A percentile compares a stretch with the other conserved stretches of the same genome.
These are phyloP conservation scores for Abortiporus biennis DNA, from an alignment of 1,284 basidiomycete species.

Conservation along the genomic window DNA sequence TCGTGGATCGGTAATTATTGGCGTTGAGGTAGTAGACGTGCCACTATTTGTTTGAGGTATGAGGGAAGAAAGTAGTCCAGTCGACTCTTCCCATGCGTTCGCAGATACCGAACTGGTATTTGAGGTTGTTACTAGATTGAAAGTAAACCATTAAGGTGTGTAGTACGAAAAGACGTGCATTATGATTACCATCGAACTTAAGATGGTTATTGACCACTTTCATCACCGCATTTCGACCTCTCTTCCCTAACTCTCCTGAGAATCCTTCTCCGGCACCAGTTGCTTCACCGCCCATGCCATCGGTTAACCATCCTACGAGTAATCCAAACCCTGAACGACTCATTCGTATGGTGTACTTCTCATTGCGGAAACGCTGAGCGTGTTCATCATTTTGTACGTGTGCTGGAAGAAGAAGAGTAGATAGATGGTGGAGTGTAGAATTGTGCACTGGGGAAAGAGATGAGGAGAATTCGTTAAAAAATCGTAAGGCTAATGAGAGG, in stretches of 20 bases:
- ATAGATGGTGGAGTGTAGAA: constrained; percentile 73
- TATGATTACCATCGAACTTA: constrained; percentile 74
- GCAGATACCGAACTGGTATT: constrained; percentile 58
- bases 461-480: constrained; percentile 69
- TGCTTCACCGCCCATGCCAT: constrained; percentile 84
- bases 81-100: constrained; percentile 75
- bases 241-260: constrained; percentile 73
- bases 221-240: constrained; percentile 82
- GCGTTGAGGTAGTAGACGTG: constrained; percentile 19
- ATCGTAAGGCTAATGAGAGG: constrained; percentile 62
- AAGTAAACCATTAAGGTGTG: constrained; percentile 15
- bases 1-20: constrained; percentile 52
- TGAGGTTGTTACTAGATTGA: constrained; percentile 56
- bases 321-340: constrained; percentile 90
- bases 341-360: constrained; percentile 90
- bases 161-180: constrained; percentile 10
- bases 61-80: constrained; percentile 73
- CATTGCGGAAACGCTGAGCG: constrained; percentile 82
- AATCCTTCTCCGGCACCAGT: constrained; percentile 79
- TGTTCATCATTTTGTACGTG: constrained; percentile 84
- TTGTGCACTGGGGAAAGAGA: constrained; percentile 71
- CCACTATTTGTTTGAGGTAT: constrained; percentile 48
- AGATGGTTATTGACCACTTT: constrained; percentile 92
- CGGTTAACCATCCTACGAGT: constrained; percentile 93
- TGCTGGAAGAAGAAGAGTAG: constrained; percentile 75